A percentile compares a stretch with the other conserved stretches of the same genome.
These are phyloP conservation scores for Penicillium herquei DNA, from an alignment of 495 filamentous ascomycete species.

Conservation along the genomic window DNA sequence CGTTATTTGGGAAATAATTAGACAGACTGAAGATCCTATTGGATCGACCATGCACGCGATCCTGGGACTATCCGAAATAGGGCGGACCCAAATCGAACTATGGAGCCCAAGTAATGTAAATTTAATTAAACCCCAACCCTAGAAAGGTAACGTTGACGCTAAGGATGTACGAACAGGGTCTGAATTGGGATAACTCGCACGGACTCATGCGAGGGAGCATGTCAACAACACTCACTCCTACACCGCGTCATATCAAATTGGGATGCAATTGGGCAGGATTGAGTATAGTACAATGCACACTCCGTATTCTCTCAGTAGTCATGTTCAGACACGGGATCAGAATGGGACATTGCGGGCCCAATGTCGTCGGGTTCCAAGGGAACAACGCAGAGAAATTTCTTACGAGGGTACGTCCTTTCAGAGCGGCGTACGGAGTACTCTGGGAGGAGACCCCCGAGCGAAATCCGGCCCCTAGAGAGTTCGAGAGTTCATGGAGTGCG, in stretches of 20 bases:
- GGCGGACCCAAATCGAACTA: slow-evolving; percentile 21
- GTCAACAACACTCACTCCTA: background rate
- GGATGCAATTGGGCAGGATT: too few species aligned
- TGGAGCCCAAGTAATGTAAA: slow-evolving; percentile 8
- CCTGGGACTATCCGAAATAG: slow-evolving; percentile 23
- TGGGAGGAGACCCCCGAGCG: background rate
- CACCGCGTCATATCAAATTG: background rate
- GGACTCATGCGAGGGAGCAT: slow-evolving; percentile 6
- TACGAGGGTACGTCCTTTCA: background rate
- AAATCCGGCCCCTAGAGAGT: background rate
- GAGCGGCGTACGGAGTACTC: too few species aligned
- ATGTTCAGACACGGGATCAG: background rate
- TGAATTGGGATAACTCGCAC: background rate
- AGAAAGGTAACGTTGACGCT: background rate
- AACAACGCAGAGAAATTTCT: background rate
- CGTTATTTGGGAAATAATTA: background rate
- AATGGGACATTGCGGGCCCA: background rate
- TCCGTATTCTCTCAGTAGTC: too few species aligned
- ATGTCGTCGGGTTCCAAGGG: background rate
- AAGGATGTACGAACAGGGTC: slow-evolving; percentile 6
- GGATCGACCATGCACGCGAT: slow-evolving; percentile 2
- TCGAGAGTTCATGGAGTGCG: background rate
- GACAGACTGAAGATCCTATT: slow-evolving; percentile 1
- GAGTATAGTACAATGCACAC: too few species aligned
- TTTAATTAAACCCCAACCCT: slow-evolving; percentile 4